These are phyloP conservation scores for Paspalum notatum DNA, from an alignment of 176 grass and related monocot genomes.

Conservation along the genomic window DNA sequence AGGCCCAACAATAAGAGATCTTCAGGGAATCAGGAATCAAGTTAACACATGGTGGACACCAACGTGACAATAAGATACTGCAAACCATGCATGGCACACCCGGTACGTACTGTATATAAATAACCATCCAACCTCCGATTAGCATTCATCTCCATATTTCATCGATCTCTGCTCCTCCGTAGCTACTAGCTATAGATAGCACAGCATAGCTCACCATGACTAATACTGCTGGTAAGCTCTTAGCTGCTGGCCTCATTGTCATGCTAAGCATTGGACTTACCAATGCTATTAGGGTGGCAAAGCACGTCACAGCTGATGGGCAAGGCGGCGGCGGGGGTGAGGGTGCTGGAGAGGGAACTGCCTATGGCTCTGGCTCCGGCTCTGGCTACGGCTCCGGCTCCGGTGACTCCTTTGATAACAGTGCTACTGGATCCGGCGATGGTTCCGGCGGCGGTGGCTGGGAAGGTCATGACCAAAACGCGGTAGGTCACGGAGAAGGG, in stretches of 20 bases:
- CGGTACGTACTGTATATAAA: conserved; percentile 13
- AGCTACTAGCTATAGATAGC: background rate
- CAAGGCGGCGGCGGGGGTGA: background rate
- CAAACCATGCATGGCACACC: background rate
- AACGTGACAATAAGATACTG: background rate
- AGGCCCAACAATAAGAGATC: background rate
- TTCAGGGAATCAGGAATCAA: background rate
- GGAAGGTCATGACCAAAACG: background rate
- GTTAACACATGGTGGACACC: background rate
- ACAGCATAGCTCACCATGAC: conserved; percentile 7
- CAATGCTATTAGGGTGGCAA: conserved; percentile 29
- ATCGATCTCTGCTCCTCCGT: too few species aligned
- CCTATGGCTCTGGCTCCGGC: conserved; percentile 9
- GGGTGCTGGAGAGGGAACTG: background rate
- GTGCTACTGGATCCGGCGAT: background rate
- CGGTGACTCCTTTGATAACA: background rate
- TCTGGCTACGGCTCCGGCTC: background rate
- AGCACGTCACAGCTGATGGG: background rate
- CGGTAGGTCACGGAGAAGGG: background rate
- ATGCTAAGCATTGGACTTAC: conserved; percentile 20
- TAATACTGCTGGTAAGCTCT: background rate
- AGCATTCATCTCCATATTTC: background rate
- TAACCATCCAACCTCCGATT: background rate
- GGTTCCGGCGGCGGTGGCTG: background rate
- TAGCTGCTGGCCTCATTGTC: background rate